Evolutionary conservation across 1,139 yeast species (phyloP).

Genomic region (Kodamaea suecica): DNA sequence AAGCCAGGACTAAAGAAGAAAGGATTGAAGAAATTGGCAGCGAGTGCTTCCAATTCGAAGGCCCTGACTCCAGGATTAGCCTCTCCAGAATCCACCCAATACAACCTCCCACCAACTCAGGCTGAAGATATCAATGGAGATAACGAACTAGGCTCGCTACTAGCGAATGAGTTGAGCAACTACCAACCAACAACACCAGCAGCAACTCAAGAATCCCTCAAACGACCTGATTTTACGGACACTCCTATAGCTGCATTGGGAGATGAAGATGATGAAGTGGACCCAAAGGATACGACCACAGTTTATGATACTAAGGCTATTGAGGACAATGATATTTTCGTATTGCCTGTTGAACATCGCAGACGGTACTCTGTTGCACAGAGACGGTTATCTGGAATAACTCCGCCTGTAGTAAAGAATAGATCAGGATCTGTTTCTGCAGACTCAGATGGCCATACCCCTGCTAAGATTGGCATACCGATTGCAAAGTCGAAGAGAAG

Average conservation of each 20-base stretch:
- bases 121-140: conserved; percentile 5
- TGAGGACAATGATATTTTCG: conserved; percentile 33
- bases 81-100: no score
- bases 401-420: conserved; percentile 24
- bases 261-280: conserved; percentile 24
- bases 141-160: conserved; percentile 6
- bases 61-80: background rate
- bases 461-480: conserved; percentile 41
- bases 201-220: conserved; percentile 8
- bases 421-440: conserved; percentile 30
- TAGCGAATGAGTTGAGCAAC: conserved; percentile 5
- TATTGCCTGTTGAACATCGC: conserved; percentile 20
- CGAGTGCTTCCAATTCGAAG: conserved; percentile 16
- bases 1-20: conserved; percentile 25
- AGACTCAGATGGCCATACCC: conserved; percentile 18
- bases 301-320: conserved; percentile 7
- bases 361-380: conserved; percentile 31
- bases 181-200: conserved; percentile 12
- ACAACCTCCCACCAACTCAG: conserved; percentile 30
- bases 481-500: conserved; percentile 31
- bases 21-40: conserved; percentile 21
- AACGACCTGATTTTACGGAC: background rate
- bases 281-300: conserved; percentile 27
- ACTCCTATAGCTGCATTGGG: background rate
- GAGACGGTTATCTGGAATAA: conserved; percentile 39